Percentiles rank a stretch among this genome's conserved stretches.
Evolutionary conservation across 257 asterid species (phyloP).

Genomic region (Anisodus tanguticus): DNA sequence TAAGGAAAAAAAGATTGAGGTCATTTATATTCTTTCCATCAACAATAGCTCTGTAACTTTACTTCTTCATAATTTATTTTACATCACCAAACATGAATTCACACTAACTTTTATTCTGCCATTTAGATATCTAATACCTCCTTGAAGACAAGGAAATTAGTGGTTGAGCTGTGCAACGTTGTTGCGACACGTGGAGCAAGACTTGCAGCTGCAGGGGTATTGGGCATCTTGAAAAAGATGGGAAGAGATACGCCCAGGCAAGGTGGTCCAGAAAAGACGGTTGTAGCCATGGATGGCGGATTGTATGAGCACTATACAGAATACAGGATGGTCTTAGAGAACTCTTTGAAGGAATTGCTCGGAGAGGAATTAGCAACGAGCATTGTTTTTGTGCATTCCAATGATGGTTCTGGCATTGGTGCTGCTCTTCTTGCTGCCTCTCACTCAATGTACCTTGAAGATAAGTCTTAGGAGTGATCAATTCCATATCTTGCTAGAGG

Average conservation of each 20-base stretch:
- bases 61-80: not conserved
- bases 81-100: not conserved
- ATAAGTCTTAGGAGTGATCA: constrained; percentile 32
- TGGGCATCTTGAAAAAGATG: constrained; percentile 78
- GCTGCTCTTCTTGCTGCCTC: constrained; percentile 93
- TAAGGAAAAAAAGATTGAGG: not conserved
- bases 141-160: constrained; percentile 53
- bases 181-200: constrained; percentile 83
- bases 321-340: constrained; percentile 63
- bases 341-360: constrained; percentile 58
- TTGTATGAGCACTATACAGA: constrained; percentile 73
- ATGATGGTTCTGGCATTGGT: constrained; percentile 88
- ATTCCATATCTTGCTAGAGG: not conserved
- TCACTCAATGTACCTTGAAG: constrained; percentile 54
- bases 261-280: constrained; percentile 55
- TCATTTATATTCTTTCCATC: not conserved
- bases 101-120: not conserved
- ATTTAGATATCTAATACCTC: constrained; percentile 67
- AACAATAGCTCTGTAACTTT: not conserved
- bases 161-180: constrained; percentile 68
- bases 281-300: constrained; percentile 86
- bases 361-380: constrained; percentile 50
- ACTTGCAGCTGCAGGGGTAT: constrained; percentile 77
- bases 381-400: constrained; percentile 64
- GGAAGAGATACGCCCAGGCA: constrained; percentile 57